These are phyloP conservation scores for Ricinus communis DNA, from an alignment of 345 rosid species.

Conservation along the genomic window DNA sequence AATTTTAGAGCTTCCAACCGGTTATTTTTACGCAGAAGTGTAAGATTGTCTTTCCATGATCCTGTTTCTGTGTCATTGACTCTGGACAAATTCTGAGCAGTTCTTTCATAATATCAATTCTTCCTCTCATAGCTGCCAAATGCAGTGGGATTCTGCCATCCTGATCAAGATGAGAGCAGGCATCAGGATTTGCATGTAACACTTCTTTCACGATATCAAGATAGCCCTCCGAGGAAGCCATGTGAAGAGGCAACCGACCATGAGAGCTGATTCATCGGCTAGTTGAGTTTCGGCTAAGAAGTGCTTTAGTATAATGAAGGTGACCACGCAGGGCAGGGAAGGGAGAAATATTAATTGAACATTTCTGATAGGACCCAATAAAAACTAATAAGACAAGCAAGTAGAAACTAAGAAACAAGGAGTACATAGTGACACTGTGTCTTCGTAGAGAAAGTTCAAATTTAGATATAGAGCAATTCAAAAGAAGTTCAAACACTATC, in stretches of 20 bases:
- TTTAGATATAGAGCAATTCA: too few species aligned
- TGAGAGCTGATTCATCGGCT: neutral
- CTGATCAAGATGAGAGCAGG: neutral
- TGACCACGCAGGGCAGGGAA: too few species aligned
- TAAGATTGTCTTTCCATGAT: conserved; percentile 1
- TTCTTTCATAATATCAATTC: neutral
- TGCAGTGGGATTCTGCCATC: neutral
- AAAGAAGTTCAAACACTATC: too few species aligned
- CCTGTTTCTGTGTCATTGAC: neutral
- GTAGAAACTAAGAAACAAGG: too few species aligned
- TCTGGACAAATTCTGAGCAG: neutral
- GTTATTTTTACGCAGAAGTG: neutral
- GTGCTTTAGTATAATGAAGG: too few species aligned
- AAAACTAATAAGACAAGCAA: too few species aligned
- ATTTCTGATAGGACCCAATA: too few species aligned
- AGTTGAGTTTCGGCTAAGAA: too few species aligned
- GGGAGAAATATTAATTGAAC: too few species aligned
- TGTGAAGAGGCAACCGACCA: neutral
- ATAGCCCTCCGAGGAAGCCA: neutral
- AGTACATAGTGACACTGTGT: too few species aligned
- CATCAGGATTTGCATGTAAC: neutral
- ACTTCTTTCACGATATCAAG: neutral
- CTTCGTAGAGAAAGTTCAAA: too few species aligned
- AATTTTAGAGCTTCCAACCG: neutral
- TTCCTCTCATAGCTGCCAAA: conserved; percentile 1